Percentiles rank a stretch among this genome's conserved stretches.
Evolutionary conservation across 257 asterid genomes (phyloP).

Genomic region (Nicotiana obtusifolia): DNA sequence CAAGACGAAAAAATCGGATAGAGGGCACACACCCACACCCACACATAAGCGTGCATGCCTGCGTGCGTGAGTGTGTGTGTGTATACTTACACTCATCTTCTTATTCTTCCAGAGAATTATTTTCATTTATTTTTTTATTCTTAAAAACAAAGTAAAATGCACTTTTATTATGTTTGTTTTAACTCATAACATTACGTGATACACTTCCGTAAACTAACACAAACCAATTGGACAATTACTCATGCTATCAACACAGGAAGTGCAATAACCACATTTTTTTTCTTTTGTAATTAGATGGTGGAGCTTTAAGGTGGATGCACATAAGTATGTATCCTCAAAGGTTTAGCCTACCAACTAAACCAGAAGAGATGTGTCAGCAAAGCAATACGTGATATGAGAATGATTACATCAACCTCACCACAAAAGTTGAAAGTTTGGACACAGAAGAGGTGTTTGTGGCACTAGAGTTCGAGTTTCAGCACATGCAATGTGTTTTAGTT

Average conservation of each 20-base stretch:
- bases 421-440: not conserved
- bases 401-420: not conserved
- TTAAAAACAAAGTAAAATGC: not conserved
- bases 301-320: not conserved
- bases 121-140: not conserved
- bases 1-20: not conserved
- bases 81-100: not conserved
- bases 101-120: not conserved
- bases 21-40: not conserved
- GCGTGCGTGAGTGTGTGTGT: not conserved
- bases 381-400: not conserved
- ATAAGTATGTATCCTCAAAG: not conserved
- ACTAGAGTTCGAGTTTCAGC: not conserved
- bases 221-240: not conserved
- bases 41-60: not conserved
- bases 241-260: not conserved
- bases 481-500: not conserved
- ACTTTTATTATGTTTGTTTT: not conserved
- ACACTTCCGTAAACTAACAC: not conserved
- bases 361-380: not conserved
- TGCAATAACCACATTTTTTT: not conserved
- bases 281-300: not conserved
- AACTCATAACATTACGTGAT: not conserved
- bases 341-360: not conserved
- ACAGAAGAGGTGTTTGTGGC: not conserved